Percentiles rank a stretch among this genome's conserved stretches.
Conservation (phyloP, 306 rosid genomes). For the Vigna unguiculata region DNA sequence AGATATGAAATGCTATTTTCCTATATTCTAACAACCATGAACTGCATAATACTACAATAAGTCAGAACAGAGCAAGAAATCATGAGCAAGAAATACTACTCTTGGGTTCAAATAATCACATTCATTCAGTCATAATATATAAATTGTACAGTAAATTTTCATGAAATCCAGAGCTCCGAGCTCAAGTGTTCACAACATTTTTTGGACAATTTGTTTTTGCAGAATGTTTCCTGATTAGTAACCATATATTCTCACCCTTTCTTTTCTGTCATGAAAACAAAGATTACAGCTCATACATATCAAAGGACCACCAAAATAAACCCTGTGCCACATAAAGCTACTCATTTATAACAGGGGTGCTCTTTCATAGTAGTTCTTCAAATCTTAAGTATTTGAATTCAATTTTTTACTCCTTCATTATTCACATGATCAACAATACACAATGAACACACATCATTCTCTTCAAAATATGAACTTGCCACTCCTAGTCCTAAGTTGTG, state of each 20-base stretch:
- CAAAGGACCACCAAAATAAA: constrained; percentile 38
- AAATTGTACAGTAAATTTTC: constrained; percentile 10
- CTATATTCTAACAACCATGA: background rate
- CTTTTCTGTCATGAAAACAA: constrained; percentile 28
- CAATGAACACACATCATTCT: constrained; percentile 9
- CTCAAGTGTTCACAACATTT: background rate
- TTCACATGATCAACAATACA: constrained; percentile 19
- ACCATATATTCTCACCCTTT: background rate
- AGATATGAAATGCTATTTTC: background rate
- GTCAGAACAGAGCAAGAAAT: constrained; percentile 10
- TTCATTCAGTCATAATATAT: background rate
- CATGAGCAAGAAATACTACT: constrained; percentile 1
- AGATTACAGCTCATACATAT: background rate
- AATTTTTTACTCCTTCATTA: constrained; percentile 11
- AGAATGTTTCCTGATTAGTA: constrained; percentile 15
- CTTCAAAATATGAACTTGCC: constrained; percentile 35
- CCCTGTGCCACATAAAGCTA: constrained; percentile 28
- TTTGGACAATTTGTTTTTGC: background rate
- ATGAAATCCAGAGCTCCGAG: constrained; percentile 21
- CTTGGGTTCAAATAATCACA: constrained; percentile 16
- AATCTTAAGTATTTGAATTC: constrained; percentile 14
- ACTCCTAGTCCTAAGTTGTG: constrained; percentile 6
- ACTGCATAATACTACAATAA: background rate
- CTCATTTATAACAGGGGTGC: background rate
- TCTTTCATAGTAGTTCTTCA: constrained; percentile 31